Evolutionary conservation across 768 basidiomycete genomes (phyloP), one percentile per base, ranked within the genome.

Genomic region (Leccinum uliginosum): DNA sequence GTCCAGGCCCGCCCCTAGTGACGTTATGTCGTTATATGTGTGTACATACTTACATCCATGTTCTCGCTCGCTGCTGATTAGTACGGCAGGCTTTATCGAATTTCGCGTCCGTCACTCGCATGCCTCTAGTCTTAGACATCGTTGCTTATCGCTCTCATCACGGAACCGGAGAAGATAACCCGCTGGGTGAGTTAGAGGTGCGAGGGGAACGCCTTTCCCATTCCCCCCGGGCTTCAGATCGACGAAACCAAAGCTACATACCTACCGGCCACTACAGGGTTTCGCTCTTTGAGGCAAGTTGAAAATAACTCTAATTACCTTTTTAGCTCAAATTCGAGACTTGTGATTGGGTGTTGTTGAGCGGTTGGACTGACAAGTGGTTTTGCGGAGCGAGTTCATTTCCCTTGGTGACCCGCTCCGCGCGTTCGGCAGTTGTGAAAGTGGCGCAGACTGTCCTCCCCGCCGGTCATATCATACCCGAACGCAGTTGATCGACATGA

Each of bases 231-330:
- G 10, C 38, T 19, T 43, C 40, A 43, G 40, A 43, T 43, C 38
- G n/a, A 10, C 17, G 10, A 40, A 38, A 38, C 35, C 17, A 38
- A 30, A 30, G 29, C 9, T 10, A 10, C 29, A 30, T 7, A 30
- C 9, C 12, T n/a, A n/a, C n/a, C n/a, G n/a, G n/a, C n/a, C 30
- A 0, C 38, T n/a, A 4, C 3, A 8, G 35, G 8, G n/a, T 40
- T 40, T 19, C 19, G 19, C 19, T 43, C 19, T 21, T 21, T 40
- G 38, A n/a, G 38, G 38, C 5, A 40, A 40, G 38, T n/a, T 10
- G n/a, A 0, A 43, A 43, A 43, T 21, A 3, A 40, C 35, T 9
- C 40, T 19, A 9, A 43, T 43, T 19, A 43, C 40, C 19, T 19
- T 43, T 43, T 19, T 43, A 19, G 19, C 17, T 43, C 19, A 19